Conservation (phyloP, 306 rosid species). For the Prunus armeniaca region DNA sequence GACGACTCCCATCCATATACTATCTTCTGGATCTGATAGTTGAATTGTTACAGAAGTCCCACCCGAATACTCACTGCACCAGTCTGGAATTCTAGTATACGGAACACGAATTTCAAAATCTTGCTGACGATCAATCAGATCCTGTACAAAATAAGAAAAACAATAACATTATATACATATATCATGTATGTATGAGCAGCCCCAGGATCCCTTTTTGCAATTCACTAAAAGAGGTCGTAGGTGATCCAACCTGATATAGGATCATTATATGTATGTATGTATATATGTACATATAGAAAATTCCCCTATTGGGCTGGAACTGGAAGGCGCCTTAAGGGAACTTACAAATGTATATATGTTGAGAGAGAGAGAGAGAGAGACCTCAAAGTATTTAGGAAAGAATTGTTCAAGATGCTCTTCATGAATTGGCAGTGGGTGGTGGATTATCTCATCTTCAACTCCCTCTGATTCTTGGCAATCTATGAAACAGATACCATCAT, state of each 20-base stretch:
- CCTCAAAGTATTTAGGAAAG: not conserved
- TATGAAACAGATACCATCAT: not conserved
- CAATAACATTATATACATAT: too few relatives aligned
- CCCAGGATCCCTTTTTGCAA: not conserved
- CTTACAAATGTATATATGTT: too few relatives aligned
- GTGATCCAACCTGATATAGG: too few relatives aligned
- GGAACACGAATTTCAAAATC: not conserved
- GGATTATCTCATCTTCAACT: not conserved
- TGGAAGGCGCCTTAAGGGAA: too few relatives aligned
- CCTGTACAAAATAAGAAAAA: not conserved
- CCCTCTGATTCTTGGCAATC: not conserved
- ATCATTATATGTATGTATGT: too few relatives aligned
- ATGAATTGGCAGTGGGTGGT: not conserved
- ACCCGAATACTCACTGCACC: not conserved
- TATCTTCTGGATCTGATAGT: not conserved
- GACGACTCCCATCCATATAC: not conserved
- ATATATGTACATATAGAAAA: too few relatives aligned
- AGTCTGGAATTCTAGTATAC: not conserved
- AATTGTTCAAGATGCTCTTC: not conserved
- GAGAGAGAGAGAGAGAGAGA: not conserved
- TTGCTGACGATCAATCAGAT: not conserved
- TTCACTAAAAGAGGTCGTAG: too few relatives aligned
- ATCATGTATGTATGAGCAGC: not conserved
- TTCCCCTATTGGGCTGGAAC: too few relatives aligned
- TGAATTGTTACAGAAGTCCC: not conserved